Conservation (phyloP, 2,329 filamentous ascomycete species). For the Thielaviopsis ethacetica region DNA sequence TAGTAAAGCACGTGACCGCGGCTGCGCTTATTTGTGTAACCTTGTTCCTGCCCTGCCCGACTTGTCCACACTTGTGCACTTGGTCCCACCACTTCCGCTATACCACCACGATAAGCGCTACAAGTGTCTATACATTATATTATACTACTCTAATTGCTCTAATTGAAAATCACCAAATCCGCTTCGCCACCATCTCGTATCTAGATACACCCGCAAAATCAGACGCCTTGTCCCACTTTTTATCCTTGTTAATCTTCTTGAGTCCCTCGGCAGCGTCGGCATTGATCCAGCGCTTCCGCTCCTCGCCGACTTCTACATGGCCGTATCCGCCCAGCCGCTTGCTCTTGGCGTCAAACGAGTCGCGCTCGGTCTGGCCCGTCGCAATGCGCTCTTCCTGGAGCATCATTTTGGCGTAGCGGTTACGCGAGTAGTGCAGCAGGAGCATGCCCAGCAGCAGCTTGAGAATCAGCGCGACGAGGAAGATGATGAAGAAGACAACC, state of each 20-base stretch:
- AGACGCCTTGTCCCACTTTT: conserved; percentile 28
- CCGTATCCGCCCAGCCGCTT: conserved; percentile 69
- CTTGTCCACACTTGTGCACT: too few species aligned
- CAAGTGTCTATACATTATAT: too few species aligned
- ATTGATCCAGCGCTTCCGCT: conserved; percentile 73
- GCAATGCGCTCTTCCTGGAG: conserved; percentile 39
- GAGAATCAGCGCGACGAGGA: conserved; percentile 66
- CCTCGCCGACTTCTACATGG: conserved; percentile 75
- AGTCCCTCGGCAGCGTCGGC: conserved; percentile 64
- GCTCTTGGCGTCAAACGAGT: conserved; percentile 47
- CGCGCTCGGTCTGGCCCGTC: conserved; percentile 25
- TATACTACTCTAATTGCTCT: background rate
- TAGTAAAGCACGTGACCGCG: too few species aligned
- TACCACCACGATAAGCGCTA: too few species aligned
- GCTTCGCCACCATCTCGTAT: conserved; percentile 92
- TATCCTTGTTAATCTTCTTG: conserved; percentile 30
- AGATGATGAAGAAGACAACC: conserved; percentile 69
- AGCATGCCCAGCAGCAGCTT: conserved; percentile 83
- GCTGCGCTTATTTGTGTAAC: too few species aligned
- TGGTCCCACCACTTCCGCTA: too few species aligned
- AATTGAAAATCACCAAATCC: conserved; percentile 67
- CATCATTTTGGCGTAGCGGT: conserved; percentile 71
- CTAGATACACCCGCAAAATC: conserved; percentile 53
- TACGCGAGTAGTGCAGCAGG: conserved; percentile 62
- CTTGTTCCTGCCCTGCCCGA: too few species aligned